A percentile compares a stretch with the other conserved stretches of the same genome.
Conservation (phyloP, 345 rosid genomes). For the Populus deltoides region DNA sequence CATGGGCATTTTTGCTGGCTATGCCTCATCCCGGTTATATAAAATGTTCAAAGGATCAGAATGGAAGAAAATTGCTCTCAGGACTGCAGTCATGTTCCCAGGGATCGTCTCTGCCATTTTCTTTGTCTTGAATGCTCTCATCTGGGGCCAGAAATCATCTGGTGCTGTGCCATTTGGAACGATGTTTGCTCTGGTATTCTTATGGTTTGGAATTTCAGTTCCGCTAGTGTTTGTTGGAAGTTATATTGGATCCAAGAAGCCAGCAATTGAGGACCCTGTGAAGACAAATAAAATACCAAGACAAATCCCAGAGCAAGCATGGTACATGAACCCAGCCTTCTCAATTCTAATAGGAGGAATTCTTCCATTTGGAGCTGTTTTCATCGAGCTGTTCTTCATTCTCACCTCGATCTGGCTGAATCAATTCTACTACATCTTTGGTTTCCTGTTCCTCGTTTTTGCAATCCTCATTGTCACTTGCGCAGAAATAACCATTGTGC, state of each 20-base stretch:
- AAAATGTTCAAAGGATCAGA: constrained; percentile 78
- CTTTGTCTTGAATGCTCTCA: constrained; percentile 67
- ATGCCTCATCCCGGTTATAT: constrained; percentile 58
- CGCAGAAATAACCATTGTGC: constrained; percentile 71
- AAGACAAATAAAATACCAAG: constrained; percentile 81
- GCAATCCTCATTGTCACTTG: constrained; percentile 66
- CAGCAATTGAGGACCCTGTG: constrained; percentile 68
- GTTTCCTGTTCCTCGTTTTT: constrained; percentile 74
- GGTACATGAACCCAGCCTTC: constrained; percentile 83
- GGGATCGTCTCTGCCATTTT: constrained; percentile 59
- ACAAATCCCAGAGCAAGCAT: constrained; percentile 80
- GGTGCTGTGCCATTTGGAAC: constrained; percentile 89
- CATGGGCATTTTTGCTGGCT: constrained; percentile 80
- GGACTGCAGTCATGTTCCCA: constrained; percentile 73
- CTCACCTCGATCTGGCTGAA: constrained; percentile 90
- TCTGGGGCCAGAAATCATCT: constrained; percentile 83
- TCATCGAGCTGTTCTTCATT: constrained; percentile 83
- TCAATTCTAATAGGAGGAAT: constrained; percentile 76
- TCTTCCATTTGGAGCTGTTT: constrained; percentile 77
- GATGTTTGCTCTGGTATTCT: constrained; percentile 70
- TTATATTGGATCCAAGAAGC: constrained; percentile 69
- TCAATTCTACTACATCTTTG: constrained; percentile 84
- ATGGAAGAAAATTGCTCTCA: constrained; percentile 69
- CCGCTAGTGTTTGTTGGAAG: constrained; percentile 68
- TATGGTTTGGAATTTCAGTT: constrained; percentile 81